Conservation (phyloP, 2,329 filamentous ascomycete genomes). For the Dactylella cylindrospora region DNA sequence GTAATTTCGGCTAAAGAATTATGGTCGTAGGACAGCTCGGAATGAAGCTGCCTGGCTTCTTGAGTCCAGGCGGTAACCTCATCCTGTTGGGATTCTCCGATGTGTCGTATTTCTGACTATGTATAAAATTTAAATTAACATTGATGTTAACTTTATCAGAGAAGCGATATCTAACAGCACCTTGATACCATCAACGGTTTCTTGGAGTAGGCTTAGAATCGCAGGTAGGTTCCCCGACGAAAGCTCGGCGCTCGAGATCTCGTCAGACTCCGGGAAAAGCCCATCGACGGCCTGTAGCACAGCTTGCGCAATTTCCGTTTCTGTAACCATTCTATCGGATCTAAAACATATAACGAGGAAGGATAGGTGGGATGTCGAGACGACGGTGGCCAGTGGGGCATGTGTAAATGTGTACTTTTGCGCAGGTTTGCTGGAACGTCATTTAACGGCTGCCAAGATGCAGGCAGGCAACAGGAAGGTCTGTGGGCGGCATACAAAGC, state of each 20-base stretch:
- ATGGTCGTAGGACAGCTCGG: conserved; percentile 44
- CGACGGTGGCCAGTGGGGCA: too few species aligned
- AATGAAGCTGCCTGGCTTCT: conserved; percentile 46
- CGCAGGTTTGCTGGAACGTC: too few species aligned
- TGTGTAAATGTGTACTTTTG: too few species aligned
- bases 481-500: too few species aligned
- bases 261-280: conserved; percentile 36
- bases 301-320: conserved; percentile 31
- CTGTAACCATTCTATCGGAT: conserved; percentile 13
- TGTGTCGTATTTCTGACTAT: conserved; percentile 47
- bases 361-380: too few species aligned
- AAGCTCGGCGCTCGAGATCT: conserved; percentile 44
- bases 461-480: too few species aligned
- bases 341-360: neutral
- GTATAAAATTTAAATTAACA: neutral
- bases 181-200: conserved; percentile 44
- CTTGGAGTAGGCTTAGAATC: conserved; percentile 44
- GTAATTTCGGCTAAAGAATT: conserved; percentile 27
- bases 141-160: conserved; percentile 3
- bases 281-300: conserved; percentile 40
- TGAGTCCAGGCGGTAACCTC: conserved; percentile 47
- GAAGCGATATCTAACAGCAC: too few species aligned
- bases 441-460: too few species aligned
- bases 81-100: conserved; percentile 43
- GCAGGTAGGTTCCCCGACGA: conserved; percentile 44